Percentiles rank a stretch among this genome's conserved stretches.
Conservation (phyloP, 176 grass and related monocot genomes). For the Triticum dicoccoides region DNA sequence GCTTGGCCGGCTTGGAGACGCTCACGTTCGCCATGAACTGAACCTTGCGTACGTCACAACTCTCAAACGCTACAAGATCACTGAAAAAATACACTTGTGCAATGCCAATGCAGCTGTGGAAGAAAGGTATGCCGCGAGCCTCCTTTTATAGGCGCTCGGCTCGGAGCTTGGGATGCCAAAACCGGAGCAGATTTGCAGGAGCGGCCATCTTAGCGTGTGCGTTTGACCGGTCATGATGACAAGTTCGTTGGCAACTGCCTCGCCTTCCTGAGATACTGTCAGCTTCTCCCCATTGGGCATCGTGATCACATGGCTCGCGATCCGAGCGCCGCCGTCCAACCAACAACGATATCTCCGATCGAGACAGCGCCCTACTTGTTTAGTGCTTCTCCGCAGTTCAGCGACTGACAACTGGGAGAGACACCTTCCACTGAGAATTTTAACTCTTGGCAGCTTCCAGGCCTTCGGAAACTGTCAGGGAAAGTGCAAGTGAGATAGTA, state of each 20-base stretch:
- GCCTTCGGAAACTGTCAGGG: not conserved
- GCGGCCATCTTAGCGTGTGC: constrained; percentile 22
- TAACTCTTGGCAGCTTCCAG: not conserved
- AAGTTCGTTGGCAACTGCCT: constrained; percentile 43
- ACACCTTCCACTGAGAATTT: not conserved
- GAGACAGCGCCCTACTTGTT: constrained; percentile 9
- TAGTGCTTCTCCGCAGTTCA: not conserved
- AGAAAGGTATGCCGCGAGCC: not conserved
- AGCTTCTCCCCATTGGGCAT: constrained; percentile 47
- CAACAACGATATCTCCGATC: constrained; percentile 50
- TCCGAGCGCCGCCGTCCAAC: constrained; percentile 57
- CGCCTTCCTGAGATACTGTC: constrained; percentile 36
- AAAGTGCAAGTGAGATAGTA: not conserved
- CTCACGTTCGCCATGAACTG: constrained; percentile 38
- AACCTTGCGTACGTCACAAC: constrained; percentile 20
- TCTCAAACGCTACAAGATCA: constrained; percentile 7
- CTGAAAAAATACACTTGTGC: not conserved
- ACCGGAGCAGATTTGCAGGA: constrained; percentile 18
- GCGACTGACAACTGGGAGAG: not conserved
- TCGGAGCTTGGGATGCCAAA: constrained; percentile 8
- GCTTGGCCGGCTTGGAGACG: constrained; percentile 38
- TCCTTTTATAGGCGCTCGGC: constrained; percentile 37
- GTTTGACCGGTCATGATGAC: constrained; percentile 36
- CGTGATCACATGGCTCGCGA: constrained; percentile 50
- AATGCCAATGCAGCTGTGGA: constrained; percentile 25